These are phyloP conservation scores for Penicillium paradoxum DNA, from an alignment of 495 filamentous ascomycete genomes.

Conservation along the genomic window DNA sequence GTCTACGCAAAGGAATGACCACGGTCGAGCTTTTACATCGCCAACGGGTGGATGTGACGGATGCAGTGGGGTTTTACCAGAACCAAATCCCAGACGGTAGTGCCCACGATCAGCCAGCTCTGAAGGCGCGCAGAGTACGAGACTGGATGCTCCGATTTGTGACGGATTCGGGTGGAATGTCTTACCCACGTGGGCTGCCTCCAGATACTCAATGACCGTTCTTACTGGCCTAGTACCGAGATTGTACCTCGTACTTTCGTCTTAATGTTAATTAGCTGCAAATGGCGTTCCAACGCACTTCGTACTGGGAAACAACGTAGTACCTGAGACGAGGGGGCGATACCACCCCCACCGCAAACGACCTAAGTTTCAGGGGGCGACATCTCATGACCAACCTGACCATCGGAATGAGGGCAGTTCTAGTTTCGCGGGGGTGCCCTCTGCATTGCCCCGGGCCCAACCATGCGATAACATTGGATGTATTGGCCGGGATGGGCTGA, in stretches of 20 bases:
- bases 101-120: constrained; percentile 46
- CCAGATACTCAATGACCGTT: constrained; percentile 44
- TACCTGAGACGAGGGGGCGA: not conserved
- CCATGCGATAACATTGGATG: constrained; percentile 5
- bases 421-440: constrained; percentile 18
- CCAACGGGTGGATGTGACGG: constrained; percentile 34
- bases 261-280: not conserved
- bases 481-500: constrained; percentile 3
- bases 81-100: constrained; percentile 10
- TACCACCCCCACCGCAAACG: constrained; percentile 6
- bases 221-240: not conserved
- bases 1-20: constrained; percentile 64
- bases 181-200: constrained; percentile 37
- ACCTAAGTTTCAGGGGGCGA: constrained; percentile 12
- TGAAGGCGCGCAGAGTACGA: constrained; percentile 62
- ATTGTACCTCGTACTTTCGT: not conserved
- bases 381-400: constrained; percentile 21
- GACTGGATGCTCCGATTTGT: constrained; percentile 76
- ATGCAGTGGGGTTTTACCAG: constrained; percentile 36
- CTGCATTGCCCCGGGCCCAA: constrained; percentile 14
- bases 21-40: constrained; percentile 64
- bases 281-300: not conserved
- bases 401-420: constrained; percentile 1
- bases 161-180: constrained; percentile 34
- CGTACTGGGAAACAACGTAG: too few relatives aligned